phyloP scores from a whole-genome alignment of 2,329 filamentous ascomycete species.

The Diaporthe citriasiana region DNA sequence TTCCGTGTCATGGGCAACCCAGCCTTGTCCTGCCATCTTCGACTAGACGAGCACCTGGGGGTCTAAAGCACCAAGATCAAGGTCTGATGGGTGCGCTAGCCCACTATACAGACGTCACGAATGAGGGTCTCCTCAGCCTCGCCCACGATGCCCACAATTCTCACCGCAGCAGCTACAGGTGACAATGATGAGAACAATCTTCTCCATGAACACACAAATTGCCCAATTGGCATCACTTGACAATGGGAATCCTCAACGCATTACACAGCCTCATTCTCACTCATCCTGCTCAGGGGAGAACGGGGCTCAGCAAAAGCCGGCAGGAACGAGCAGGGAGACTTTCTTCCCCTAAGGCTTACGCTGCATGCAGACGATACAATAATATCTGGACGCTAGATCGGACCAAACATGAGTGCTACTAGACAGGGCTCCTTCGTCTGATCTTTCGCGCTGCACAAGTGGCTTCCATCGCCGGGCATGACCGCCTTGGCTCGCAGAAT shows the following conservation, averaged over 20 bases:
- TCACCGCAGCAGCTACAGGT: conserved; percentile 29
- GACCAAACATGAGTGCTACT: conserved; percentile 9
- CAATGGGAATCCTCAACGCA: conserved; percentile 1
- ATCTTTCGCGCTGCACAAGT: conserved; percentile 1
- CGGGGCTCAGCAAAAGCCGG: conserved; percentile 11
- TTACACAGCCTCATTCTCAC: conserved; percentile 31
- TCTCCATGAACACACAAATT: not conserved
- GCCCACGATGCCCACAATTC: conserved; percentile 1
- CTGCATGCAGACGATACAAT: not conserved
- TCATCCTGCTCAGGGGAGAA: conserved; percentile 11
- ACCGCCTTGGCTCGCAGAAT: conserved; percentile 6
- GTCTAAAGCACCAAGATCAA: not conserved
- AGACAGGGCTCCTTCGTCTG: conserved; percentile 17
- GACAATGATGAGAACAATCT: not conserved
- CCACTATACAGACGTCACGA: conserved; percentile 3
- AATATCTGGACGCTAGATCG: not conserved
- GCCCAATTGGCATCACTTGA: conserved; percentile 2
- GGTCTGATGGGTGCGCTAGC: not conserved
- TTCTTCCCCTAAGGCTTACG: conserved; percentile 16
- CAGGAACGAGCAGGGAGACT: conserved; percentile 15
- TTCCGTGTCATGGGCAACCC: not conserved
- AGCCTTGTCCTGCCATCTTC: not conserved
- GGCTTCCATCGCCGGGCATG: conserved; percentile 3
- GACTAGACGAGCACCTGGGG: not conserved
- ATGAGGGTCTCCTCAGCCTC: conserved; percentile 11